Evolutionary conservation across 257 asterid species (phyloP).

Genomic region (Solanum habrochaites): DNA sequence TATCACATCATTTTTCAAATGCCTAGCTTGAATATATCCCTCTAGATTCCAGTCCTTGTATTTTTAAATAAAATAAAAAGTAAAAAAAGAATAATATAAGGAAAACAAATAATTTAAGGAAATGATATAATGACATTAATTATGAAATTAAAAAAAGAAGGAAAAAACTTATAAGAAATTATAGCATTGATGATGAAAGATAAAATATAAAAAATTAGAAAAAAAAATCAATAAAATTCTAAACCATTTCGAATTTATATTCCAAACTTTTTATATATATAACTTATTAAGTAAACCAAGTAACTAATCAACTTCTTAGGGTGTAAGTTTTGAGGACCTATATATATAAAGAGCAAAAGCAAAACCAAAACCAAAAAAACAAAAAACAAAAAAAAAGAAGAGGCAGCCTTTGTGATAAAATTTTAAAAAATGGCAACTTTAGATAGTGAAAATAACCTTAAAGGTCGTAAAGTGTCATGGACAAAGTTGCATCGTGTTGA

Average conservation of each 20-base stretch:
- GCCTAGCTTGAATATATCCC: not conserved
- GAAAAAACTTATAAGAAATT: no score
- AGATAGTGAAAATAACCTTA: not conserved
- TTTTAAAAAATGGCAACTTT: not conserved
- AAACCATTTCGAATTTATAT: no score
- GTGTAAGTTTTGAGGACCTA: not conserved
- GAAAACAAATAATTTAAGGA: no score
- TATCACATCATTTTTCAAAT: not conserved
- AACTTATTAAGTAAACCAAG: not conserved
- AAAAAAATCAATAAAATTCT: not conserved
- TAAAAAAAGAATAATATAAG: not conserved
- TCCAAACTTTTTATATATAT: not conserved
- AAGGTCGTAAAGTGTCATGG: conserved; percentile 23
- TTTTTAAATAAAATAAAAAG: not conserved
- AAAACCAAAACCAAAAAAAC: not conserved
- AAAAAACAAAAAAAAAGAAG: not conserved
- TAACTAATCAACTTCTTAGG: not conserved
- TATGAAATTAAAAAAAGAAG: not conserved
- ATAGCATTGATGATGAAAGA: not conserved
- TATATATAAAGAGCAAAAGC: not conserved
- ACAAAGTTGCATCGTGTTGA: conserved; percentile 24
- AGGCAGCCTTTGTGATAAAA: not conserved
- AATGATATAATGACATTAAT: no score
- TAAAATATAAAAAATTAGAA: no score
- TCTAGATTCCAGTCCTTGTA: not conserved